Conservation (phyloP, 495 filamentous ascomycete genomes). For the Physcia stellaris region DNA sequence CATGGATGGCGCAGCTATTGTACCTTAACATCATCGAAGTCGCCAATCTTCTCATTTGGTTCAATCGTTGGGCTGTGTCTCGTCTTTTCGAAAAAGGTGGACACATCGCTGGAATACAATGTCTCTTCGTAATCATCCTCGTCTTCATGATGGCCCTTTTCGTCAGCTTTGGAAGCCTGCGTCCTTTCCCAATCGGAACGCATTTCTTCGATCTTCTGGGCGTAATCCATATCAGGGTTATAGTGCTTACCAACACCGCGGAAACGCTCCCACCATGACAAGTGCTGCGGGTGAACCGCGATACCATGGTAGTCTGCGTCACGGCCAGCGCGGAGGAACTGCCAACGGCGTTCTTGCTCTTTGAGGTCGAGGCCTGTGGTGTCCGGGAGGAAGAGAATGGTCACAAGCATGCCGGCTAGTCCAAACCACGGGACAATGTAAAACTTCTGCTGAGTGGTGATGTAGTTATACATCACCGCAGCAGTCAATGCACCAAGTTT, state of each 20-base stretch:
- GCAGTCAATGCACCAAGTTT: conserved; percentile 77
- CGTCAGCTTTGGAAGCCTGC: conserved; percentile 32
- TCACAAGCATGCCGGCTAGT: conserved; percentile 64
- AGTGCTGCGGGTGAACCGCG: conserved; percentile 72
- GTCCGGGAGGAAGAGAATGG: conserved; percentile 71
- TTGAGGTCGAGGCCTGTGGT: conserved; percentile 88
- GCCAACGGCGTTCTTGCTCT: conserved; percentile 84
- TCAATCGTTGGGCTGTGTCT: conserved; percentile 9
- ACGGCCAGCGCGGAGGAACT: conserved; percentile 59
- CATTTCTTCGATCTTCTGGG: conserved; percentile 70
- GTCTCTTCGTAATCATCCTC: conserved; percentile 21
- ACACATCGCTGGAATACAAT: conserved; percentile 24
- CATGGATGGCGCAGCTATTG: too few relatives aligned
- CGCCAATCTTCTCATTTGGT: conserved; percentile 13
- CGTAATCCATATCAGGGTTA: conserved; percentile 61
- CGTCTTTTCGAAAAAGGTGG: conserved; percentile 28
- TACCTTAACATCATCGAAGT: too few relatives aligned
- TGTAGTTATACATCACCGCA: conserved; percentile 79
- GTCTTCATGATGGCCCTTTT: conserved; percentile 26
- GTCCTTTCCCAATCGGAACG: conserved; percentile 47
- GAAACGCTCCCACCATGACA: conserved; percentile 68
- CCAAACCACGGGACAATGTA: conserved; percentile 88
- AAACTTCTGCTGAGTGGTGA: conserved; percentile 59
- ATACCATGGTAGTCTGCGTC: conserved; percentile 76
- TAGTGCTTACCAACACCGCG: conserved; percentile 61